Base-by-base conservation (phyloP, 2,329 filamentous ascomycete genomes). In the Tolypocladium inflatum region DNA sequence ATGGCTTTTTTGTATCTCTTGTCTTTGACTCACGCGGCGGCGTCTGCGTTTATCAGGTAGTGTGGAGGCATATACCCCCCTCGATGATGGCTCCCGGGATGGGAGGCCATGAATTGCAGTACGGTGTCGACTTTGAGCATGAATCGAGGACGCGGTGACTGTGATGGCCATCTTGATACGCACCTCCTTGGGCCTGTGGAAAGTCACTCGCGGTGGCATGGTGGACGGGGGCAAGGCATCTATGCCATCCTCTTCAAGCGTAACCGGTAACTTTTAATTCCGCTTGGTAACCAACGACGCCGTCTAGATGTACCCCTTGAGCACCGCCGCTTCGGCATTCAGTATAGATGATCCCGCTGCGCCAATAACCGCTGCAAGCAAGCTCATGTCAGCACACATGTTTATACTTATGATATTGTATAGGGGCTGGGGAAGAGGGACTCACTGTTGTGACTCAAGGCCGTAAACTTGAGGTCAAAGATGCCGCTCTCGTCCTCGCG, bases 311-410 rank as follows among this genome's bases (percentile, higher is more conserved):
- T 87, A 90, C 6, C 92, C 93, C 78, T 96, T 95, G 63, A 97
- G 82, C 13, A 96, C 86, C 30, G 91, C 91, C 35, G 91, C 91
- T 73, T 97, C 93, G 35, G 92, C 91, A 68, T 97, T 97, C 66
- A 97, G 74, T 74, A 97, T 96, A 38, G 90, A 96, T 2, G 91
- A 95, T 13, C 94, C 94, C n/a, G 93, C 92, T 38, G 94, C 94
- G 63, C 93, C 93, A 71, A 99, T 93, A 58, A 99, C 89, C 61
- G 93, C 86, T 85, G 19, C 15, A 11, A 50, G 3, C 15, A 17
- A 11, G 13, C 37, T 23, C 54, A 23, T 13, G 39, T 23, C 17
- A 43, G 38, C 23, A 13, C 48, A 35, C 30, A 4, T n/a, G 11
- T 19, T 21, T 17, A 9, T 7, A 35, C 5, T 17, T 19, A 6